Percentiles rank a stretch among this genome's conserved stretches.
phyloP scores from a whole-genome alignment of 2,329 filamentous ascomycete genomes.

The Penicillium italicum region DNA sequence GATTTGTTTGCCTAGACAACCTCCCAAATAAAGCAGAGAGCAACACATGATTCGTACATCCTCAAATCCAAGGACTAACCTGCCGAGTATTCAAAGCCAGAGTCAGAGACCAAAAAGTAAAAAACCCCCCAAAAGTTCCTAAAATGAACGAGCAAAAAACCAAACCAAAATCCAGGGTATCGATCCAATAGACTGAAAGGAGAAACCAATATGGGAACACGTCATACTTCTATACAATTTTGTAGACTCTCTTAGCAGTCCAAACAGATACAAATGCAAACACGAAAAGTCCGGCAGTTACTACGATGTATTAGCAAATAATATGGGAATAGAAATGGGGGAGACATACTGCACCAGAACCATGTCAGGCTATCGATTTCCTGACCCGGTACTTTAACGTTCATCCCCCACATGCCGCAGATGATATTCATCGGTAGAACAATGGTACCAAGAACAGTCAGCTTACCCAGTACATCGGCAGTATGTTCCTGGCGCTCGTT shows the following conservation, averaged over 20 bases:
- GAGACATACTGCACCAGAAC: slow-evolving; percentile 60
- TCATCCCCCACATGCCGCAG: slow-evolving; percentile 98
- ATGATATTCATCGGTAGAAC: slow-evolving; percentile 99
- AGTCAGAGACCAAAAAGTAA: neutral
- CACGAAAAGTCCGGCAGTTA: slow-evolving; percentile 68
- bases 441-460: slow-evolving; percentile 94
- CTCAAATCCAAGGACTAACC: slow-evolving; percentile 7
- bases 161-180: slow-evolving; percentile 11
- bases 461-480: slow-evolving; percentile 86
- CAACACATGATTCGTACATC: slow-evolving; percentile 7
- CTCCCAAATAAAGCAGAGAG: neutral
- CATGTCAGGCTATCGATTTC: slow-evolving; percentile 72
- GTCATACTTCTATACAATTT: slow-evolving; percentile 58
- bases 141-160: neutral
- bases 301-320: slow-evolving; percentile 24
- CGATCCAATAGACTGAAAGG: neutral
- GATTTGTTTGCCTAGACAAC: neutral
- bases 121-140: neutral
- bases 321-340: neutral
- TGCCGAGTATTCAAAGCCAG: neutral
- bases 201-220: neutral
- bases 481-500: slow-evolving; percentile 96
- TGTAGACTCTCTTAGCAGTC: slow-evolving; percentile 79
- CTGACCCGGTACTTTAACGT: slow-evolving; percentile 92
- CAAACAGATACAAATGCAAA: slow-evolving; percentile 79